Percentiles rank a stretch among this genome's conserved stretches.
Conservation (phyloP, 805 yeast species). For the Lachancea meyersii region DNA sequence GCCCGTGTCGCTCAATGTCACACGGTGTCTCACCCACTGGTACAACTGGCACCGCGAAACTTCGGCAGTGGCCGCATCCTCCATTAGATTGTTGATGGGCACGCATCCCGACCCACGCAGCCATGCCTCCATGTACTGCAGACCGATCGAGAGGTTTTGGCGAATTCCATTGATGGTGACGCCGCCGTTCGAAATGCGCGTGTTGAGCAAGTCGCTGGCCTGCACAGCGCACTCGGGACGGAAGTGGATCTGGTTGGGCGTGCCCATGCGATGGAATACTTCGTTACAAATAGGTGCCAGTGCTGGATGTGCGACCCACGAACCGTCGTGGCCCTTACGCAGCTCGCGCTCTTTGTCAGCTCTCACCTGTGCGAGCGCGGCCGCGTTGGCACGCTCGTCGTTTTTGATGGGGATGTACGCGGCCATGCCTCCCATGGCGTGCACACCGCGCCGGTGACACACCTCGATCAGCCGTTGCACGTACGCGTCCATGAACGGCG, state of each 20-base stretch:
- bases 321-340: conserved; percentile 75
- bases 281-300: conserved; percentile 65
- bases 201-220: conserved; percentile 55
- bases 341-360: conserved; percentile 75
- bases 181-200: conserved; percentile 54
- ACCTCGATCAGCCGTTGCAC: conserved; percentile 66
- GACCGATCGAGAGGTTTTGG: conserved; percentile 67
- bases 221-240: conserved; percentile 44
- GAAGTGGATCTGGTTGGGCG: conserved; percentile 64
- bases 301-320: conserved; percentile 89
- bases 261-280: conserved; percentile 73
- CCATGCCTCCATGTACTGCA: conserved; percentile 83
- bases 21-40: conserved; percentile 78
- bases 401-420: conserved; percentile 78
- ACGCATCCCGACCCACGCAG: conserved; percentile 78
- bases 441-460: conserved; percentile 73
- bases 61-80: conserved; percentile 87
- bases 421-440: conserved; percentile 90
- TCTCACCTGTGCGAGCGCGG: conserved; percentile 66
- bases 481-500: conserved; percentile 75
- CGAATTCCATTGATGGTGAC: conserved; percentile 67
- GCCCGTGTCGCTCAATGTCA: conserved; percentile 51
- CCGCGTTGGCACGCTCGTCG: conserved; percentile 54
- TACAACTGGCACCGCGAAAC: conserved; percentile 76
- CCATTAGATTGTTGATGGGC: conserved; percentile 80